phyloP scores from a whole-genome alignment of 176 grass and related monocot species.

The Rhynchospora pubera region DNA sequence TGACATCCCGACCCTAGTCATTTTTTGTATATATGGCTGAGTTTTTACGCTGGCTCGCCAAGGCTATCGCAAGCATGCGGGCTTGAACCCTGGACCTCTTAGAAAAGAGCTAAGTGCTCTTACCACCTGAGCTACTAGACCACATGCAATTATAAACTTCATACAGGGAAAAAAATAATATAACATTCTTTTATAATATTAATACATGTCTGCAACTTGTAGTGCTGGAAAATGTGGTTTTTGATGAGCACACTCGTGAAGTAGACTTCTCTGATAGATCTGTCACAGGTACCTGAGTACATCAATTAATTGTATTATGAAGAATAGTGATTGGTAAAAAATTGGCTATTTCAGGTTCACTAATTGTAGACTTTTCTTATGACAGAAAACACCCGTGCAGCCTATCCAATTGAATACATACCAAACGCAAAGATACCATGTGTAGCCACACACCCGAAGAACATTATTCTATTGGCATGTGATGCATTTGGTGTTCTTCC shows the following conservation, averaged over 20 bases:
- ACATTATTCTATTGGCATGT: conserved; percentile 83
- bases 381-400: conserved; percentile 73
- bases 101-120: no score
- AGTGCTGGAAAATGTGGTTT: conserved; percentile 88
- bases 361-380: not conserved
- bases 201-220: not conserved
- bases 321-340: not conserved
- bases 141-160: no score
- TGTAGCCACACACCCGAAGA: conserved; percentile 74
- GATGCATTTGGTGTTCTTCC: conserved; percentile 87
- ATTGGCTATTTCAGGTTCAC: not conserved
- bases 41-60: no score
- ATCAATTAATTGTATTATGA: not conserved
- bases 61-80: no score
- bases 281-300: conserved; percentile 49
- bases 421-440: conserved; percentile 85
- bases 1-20: no score
- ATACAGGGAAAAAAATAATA: no score
- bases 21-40: no score
- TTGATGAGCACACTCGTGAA: conserved; percentile 77
- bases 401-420: conserved; percentile 87
- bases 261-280: conserved; percentile 73
- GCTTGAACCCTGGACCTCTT: no score
- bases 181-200: not conserved
- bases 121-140: no score